phyloP scores from a whole-genome alignment of 1,139 yeast genomes.

The Saccharomyces hybrid region DNA sequence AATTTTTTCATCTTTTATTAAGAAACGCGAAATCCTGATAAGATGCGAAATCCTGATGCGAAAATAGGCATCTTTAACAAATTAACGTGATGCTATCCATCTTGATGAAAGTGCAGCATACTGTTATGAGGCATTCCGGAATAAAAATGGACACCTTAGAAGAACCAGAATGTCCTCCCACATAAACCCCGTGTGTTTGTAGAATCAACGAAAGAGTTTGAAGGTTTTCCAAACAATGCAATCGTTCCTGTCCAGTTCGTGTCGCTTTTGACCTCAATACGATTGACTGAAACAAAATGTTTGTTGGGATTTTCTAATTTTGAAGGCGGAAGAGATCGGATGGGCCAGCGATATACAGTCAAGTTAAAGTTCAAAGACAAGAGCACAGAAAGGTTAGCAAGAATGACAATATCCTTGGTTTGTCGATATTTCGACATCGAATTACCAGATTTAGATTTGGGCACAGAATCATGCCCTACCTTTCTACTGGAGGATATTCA shows the following conservation, averaged over 20 bases:
- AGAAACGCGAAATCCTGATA: background rate
- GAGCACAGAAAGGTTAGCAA: slow-evolving; percentile 12
- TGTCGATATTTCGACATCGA: slow-evolving; percentile 17
- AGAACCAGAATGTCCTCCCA: background rate
- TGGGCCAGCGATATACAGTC: background rate
- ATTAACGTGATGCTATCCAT: background rate
- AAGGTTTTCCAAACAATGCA: slow-evolving; percentile 2
- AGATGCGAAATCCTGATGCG: background rate
- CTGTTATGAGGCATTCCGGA: background rate
- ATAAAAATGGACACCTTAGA: background rate
- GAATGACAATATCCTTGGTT: slow-evolving; percentile 17
- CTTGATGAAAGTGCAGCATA: background rate
- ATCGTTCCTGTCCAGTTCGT: slow-evolving; percentile 15
- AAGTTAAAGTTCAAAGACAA: background rate
- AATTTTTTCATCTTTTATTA: background rate
- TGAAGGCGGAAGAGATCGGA: slow-evolving; percentile 6
- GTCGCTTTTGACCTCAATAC: slow-evolving; percentile 17
- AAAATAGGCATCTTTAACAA: background rate
- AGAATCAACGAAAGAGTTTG: slow-evolving; percentile 2
- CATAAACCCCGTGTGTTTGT: background rate
- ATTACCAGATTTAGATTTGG: slow-evolving; percentile 9
- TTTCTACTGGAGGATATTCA: slow-evolving; percentile 14
- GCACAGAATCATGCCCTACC: slow-evolving; percentile 5
- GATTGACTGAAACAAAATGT: slow-evolving; percentile 9
- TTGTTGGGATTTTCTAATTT: slow-evolving; percentile 17